Conservation (phyloP, 441 rosid species). For the Populus tomentosa region DNA sequence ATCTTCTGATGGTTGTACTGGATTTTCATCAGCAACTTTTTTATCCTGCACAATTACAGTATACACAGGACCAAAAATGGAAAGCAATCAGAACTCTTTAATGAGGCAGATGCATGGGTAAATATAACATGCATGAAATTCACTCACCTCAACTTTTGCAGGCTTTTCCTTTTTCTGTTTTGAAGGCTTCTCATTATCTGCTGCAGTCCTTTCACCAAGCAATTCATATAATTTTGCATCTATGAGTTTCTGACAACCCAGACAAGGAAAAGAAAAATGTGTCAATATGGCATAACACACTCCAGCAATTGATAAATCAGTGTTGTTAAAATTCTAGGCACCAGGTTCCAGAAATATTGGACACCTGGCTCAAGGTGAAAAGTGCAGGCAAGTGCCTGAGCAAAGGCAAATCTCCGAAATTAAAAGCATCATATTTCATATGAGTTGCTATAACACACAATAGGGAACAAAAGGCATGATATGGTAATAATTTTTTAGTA, state of each 20-base stretch:
- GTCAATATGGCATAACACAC: background rate
- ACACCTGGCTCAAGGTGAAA: no score
- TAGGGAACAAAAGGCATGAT: background rate
- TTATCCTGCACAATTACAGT: slow-evolving; percentile 42
- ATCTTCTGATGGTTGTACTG: slow-evolving; percentile 67
- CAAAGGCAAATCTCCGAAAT: background rate
- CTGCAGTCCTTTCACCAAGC: slow-evolving; percentile 89
- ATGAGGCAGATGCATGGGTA: background rate
- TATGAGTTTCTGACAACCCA: slow-evolving; percentile 52
- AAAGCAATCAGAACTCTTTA: slow-evolving; percentile 11
- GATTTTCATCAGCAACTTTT: slow-evolving; percentile 41
- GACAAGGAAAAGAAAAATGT: slow-evolving; percentile 7
- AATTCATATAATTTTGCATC: slow-evolving; percentile 67
- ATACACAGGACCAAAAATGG: background rate
- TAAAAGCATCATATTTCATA: background rate
- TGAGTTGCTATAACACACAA: background rate
- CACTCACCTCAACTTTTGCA: slow-evolving; percentile 68
- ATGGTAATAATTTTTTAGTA: background rate
- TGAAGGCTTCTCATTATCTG: slow-evolving; percentile 85
- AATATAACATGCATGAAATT: slow-evolving; percentile 6
- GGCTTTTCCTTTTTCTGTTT: slow-evolving; percentile 93
- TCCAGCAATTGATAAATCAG: background rate
- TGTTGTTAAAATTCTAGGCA: background rate
- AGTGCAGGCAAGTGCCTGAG: background rate
- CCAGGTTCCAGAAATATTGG: background rate